A percentile compares a stretch with the other conserved stretches of the same genome.
phyloP scores from a whole-genome alignment of 2,329 filamentous ascomycete species.

The Beauveria rudraprayagi region DNA sequence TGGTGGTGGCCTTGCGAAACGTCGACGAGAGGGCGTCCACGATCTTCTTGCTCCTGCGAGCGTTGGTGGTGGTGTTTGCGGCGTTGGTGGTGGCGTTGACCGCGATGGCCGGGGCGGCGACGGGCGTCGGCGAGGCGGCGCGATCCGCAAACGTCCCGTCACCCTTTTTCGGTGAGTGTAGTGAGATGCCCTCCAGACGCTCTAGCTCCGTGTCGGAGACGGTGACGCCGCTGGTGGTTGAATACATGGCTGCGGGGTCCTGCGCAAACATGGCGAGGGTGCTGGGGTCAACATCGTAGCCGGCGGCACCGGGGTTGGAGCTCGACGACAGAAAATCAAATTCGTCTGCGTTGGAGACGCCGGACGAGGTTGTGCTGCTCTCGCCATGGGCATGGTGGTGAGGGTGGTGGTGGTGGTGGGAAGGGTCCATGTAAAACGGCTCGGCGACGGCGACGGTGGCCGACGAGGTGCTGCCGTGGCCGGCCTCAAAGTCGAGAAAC shows the following conservation, averaged over 20 bases:
- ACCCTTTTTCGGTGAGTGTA: constrained; percentile 29
- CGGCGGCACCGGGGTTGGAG: constrained; percentile 21
- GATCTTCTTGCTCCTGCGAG: constrained; percentile 31
- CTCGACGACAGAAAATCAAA: constrained; percentile 29
- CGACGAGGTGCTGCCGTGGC: constrained; percentile 14
- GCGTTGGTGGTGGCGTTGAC: constrained; percentile 16
- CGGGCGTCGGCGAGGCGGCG: constrained; percentile 22
- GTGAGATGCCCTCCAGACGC: constrained; percentile 38
- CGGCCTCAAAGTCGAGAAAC: constrained; percentile 29
- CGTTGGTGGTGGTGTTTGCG: constrained; percentile 13
- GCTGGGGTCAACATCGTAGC: constrained; percentile 24
- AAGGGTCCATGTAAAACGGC: constrained; percentile 20
- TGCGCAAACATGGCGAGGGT: constrained; percentile 18
- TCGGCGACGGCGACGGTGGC: constrained; percentile 18
- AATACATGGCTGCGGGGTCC: neutral
- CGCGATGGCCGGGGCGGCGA: neutral
- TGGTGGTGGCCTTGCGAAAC: constrained; percentile 28
- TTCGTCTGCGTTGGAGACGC: constrained; percentile 28
- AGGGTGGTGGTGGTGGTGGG: neutral
- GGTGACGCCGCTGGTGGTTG: neutral
- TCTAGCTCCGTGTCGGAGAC: constrained; percentile 42
- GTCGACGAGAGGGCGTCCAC: constrained; percentile 35
- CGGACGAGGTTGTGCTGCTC: constrained; percentile 27
- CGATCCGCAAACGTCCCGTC: constrained; percentile 2
- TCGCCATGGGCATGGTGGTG: constrained; percentile 14